phyloP scores from a whole-genome alignment of 1,139 yeast genomes.

The Geotrichum candidum region DNA sequence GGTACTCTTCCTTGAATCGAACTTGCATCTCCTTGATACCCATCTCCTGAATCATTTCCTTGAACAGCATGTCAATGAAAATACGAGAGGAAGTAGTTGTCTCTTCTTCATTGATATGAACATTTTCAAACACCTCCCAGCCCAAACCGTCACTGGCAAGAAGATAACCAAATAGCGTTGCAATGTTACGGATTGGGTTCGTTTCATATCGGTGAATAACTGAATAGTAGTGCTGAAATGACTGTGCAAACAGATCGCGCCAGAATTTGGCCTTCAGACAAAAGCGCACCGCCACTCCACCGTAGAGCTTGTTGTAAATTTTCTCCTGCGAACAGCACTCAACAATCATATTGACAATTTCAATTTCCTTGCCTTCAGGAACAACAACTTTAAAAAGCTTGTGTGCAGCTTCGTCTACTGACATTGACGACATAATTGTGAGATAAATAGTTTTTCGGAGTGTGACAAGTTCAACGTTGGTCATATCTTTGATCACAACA shows the following conservation, averaged over 20 bases:
- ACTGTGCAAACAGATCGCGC: slow-evolving; percentile 47
- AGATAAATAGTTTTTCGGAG: slow-evolving; percentile 72
- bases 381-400: slow-evolving; percentile 50
- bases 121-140: slow-evolving; percentile 50
- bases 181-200: slow-evolving; percentile 69
- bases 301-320: slow-evolving; percentile 80
- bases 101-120: slow-evolving; percentile 61
- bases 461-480: slow-evolving; percentile 56
- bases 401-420: slow-evolving; percentile 90
- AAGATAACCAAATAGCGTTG: slow-evolving; percentile 81
- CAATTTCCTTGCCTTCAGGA: slow-evolving; percentile 32
- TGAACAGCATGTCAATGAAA: slow-evolving; percentile 71
- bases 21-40: slow-evolving; percentile 52
- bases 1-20: slow-evolving; percentile 44
- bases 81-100: slow-evolving; percentile 80
- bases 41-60: slow-evolving; percentile 72
- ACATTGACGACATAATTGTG: slow-evolving; percentile 86
- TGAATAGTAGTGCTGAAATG: slow-evolving; percentile 54
- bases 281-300: slow-evolving; percentile 68
- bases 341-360: slow-evolving; percentile 67
- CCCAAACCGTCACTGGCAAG: slow-evolving; percentile 65
- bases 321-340: slow-evolving; percentile 85
- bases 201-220: slow-evolving; percentile 65
- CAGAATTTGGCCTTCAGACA: slow-evolving; percentile 48
- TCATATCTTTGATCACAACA: slow-evolving; percentile 52